Evolutionary conservation across 331 rosid species (phyloP).

Genomic region (Malus hybrid): DNA sequence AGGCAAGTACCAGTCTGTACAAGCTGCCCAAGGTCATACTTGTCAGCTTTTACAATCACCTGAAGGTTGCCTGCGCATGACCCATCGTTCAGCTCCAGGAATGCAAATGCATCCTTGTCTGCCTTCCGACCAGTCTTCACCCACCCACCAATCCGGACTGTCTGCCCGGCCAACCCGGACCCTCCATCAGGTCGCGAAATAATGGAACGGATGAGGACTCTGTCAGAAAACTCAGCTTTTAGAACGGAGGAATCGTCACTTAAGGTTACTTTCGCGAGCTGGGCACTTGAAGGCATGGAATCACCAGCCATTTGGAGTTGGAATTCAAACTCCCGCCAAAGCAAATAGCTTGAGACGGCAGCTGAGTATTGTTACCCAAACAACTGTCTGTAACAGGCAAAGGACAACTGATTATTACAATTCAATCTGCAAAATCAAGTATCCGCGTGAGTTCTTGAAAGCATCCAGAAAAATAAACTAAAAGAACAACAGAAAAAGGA

Average conservation of each 20-base stretch:
- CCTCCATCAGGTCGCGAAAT: slow-evolving; percentile 70
- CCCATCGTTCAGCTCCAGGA: slow-evolving; percentile 83
- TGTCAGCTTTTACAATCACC: slow-evolving; percentile 71
- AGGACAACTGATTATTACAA: background rate
- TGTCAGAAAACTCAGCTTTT: slow-evolving; percentile 65
- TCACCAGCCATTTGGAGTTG: slow-evolving; percentile 41
- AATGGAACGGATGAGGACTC: slow-evolving; percentile 56
- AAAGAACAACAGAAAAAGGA: background rate
- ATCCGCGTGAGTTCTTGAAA: background rate
- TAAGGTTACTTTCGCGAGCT: slow-evolving; percentile 36
- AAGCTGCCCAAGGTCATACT: slow-evolving; percentile 63
- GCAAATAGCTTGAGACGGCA: background rate
- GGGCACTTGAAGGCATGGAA: slow-evolving; percentile 34
- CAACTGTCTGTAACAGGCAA: background rate
- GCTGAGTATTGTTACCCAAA: background rate
- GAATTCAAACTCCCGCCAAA: background rate
- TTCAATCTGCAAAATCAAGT: background rate
- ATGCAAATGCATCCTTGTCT: slow-evolving; percentile 86
- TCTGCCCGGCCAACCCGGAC: slow-evolving; percentile 52
- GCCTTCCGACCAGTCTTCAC: slow-evolving; percentile 95
- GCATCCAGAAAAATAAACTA: background rate
- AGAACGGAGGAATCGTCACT: slow-evolving; percentile 3
- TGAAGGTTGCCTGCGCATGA: slow-evolving; percentile 71
- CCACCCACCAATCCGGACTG: slow-evolving; percentile 78
- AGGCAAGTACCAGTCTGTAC: slow-evolving; percentile 82